Conservation (phyloP, 805 yeast genomes). For the Tetrapisispora phaffii region DNA sequence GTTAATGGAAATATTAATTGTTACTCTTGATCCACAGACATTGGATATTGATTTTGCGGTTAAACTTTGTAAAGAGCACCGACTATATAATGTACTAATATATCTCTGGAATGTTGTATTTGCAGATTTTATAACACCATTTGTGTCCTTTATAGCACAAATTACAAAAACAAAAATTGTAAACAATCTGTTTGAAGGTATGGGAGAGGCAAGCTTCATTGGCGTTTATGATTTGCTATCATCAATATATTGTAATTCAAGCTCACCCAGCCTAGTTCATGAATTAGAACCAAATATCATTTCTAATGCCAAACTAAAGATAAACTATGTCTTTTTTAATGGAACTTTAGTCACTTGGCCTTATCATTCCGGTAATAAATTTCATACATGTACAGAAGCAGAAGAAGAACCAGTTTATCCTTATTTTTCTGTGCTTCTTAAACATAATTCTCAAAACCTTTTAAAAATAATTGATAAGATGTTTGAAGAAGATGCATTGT, state of each 20-base stretch:
- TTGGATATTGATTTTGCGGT: conserved; percentile 75
- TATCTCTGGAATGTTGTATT: conserved; percentile 66
- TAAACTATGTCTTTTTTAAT: conserved; percentile 52
- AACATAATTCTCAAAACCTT: conserved; percentile 46
- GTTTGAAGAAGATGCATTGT: conserved; percentile 71
- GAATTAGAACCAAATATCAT: conserved; percentile 15
- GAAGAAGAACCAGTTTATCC: conserved; percentile 53
- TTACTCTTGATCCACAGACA: conserved; percentile 53
- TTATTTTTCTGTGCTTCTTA: conserved; percentile 49
- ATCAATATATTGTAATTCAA: background rate
- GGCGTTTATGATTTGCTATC: background rate
- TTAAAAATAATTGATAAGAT: conserved; percentile 67
- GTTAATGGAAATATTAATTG: conserved; percentile 54
- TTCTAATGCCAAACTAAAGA: conserved; percentile 38
- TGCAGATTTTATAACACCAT: conserved; percentile 62
- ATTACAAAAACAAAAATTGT: conserved; percentile 10
- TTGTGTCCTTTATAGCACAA: conserved; percentile 43
- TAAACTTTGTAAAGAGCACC: conserved; percentile 44
- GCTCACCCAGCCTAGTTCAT: background rate
- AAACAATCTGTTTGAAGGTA: background rate
- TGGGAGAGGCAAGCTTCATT: background rate
- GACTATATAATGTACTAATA: conserved; percentile 51
- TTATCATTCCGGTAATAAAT: conserved; percentile 25
- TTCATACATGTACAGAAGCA: conserved; percentile 25
- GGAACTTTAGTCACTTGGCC: conserved; percentile 46